phyloP scores from a whole-genome alignment of 2,329 filamentous ascomycete genomes.

The Clonostachys sp. region DNA sequence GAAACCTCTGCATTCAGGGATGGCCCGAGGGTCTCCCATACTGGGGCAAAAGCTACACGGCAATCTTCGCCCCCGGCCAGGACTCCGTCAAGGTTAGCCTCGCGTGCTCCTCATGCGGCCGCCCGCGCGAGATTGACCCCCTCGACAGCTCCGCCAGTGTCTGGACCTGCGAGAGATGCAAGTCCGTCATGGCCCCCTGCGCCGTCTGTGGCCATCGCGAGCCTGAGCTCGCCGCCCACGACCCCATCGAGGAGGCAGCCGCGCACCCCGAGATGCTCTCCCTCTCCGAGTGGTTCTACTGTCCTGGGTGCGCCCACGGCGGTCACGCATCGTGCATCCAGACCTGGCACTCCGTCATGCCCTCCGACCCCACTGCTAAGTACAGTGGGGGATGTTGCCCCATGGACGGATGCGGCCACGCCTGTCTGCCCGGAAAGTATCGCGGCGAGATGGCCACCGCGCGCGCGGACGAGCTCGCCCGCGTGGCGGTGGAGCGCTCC shows the following conservation, averaged over 20 bases:
- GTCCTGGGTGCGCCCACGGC: constrained; percentile 57
- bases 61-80: constrained; percentile 49
- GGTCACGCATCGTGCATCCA: constrained; percentile 57
- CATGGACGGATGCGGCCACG: constrained; percentile 60
- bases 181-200: constrained; percentile 47
- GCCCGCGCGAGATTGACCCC: constrained; percentile 49
- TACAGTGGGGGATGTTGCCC: constrained; percentile 56
- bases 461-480: constrained; percentile 46
- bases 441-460: constrained; percentile 39
- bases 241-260: constrained; percentile 20
- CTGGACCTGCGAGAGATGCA: constrained; percentile 56
- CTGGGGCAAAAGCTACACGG: constrained; percentile 49
- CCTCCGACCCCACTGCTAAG: constrained; percentile 12
- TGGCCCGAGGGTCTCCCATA: constrained; percentile 47
- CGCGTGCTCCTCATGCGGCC: constrained; percentile 50
- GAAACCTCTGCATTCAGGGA: constrained; percentile 55
- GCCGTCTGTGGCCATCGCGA: constrained; percentile 55
- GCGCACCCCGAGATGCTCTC: constrained; percentile 10
- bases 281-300: constrained; percentile 56
- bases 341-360: constrained; percentile 43
- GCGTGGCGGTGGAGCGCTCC: constrained; percentile 35
- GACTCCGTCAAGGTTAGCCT: constrained; percentile 49
- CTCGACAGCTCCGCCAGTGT: constrained; percentile 36
- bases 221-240: constrained; percentile 32
- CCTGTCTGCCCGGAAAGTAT: constrained; percentile 55